A percentile compares a stretch with the other conserved stretches of the same genome.
These are phyloP conservation scores for Ceratobasidium sp. DNA, from an alignment of 1,284 basidiomycete species.

Conservation along the genomic window DNA sequence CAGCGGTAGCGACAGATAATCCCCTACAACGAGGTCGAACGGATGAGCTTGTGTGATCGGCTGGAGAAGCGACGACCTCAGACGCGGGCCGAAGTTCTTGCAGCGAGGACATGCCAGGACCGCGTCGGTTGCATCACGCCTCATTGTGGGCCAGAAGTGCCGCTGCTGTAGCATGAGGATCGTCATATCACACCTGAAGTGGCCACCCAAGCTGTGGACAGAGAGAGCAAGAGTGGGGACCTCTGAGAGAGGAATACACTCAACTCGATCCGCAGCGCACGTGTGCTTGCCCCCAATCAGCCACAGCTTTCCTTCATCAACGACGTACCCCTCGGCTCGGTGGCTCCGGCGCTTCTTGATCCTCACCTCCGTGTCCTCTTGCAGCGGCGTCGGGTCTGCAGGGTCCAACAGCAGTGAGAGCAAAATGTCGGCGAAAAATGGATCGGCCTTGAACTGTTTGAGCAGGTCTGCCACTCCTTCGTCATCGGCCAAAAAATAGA, in stretches of 20 bases:
- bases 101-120: conserved; percentile 23
- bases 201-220: conserved; percentile 9
- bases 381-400: background rate
- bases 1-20: conserved; percentile 25
- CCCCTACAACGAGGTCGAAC: conserved; percentile 28
- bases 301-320: conserved; percentile 41
- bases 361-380: background rate
- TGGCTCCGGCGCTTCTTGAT: background rate
- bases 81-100: conserved; percentile 31
- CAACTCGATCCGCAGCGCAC: conserved; percentile 33
- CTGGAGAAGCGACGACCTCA: background rate
- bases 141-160: conserved; percentile 30
- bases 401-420: background rate
- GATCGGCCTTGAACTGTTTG: conserved; percentile 40
- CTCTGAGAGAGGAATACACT: conserved; percentile 49
- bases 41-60: conserved; percentile 10
- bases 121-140: conserved; percentile 5
- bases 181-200: conserved; percentile 25
- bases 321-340: conserved; percentile 12
- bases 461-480: background rate
- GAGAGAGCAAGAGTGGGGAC: conserved; percentile 24
- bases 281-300: background rate
- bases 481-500: conserved; percentile 24
- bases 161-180: background rate
- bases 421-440: conserved; percentile 39